Conservation (phyloP, 371 early-diverging fungal genomes). For the Scutellospora calospora region DNA sequence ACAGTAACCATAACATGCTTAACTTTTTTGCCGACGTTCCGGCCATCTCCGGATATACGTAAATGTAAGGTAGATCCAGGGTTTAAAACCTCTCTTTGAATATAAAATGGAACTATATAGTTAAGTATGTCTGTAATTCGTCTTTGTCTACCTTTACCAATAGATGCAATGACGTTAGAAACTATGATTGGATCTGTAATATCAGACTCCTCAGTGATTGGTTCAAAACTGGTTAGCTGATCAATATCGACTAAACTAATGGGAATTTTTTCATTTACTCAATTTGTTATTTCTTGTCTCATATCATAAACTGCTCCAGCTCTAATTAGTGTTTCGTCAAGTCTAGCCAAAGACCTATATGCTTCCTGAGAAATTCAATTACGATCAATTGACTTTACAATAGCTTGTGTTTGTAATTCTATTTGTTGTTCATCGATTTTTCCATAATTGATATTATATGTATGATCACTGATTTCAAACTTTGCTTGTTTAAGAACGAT, state of each 20-base stretch:
- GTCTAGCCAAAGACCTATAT: not conserved
- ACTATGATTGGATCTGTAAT: not conserved
- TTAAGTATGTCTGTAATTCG: not conserved
- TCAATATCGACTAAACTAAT: not conserved
- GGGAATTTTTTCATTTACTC: not conserved
- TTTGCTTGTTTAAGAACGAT: not conserved
- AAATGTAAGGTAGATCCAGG: not conserved
- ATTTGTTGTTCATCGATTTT: not conserved
- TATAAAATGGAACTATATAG: not conserved
- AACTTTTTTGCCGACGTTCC: not conserved
- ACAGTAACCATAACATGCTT: constrained; percentile 13
- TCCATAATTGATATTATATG: constrained; percentile 8
- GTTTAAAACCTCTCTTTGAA: not conserved
- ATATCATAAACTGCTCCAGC: not conserved
- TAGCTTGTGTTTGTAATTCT: not conserved
- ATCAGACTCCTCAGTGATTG: not conserved
- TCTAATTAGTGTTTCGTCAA: not conserved
- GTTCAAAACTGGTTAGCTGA: not conserved
- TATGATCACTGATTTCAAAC: not conserved
- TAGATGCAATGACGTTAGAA: not conserved
- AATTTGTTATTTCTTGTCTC: not conserved
- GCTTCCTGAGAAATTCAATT: not conserved
- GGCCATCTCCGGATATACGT: not conserved
- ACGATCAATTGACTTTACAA: not conserved
- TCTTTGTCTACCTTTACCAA: constrained; percentile 1